phyloP scores from a whole-genome alignment of 495 filamentous ascomycete species.

The Aspergillus ellipticus region DNA sequence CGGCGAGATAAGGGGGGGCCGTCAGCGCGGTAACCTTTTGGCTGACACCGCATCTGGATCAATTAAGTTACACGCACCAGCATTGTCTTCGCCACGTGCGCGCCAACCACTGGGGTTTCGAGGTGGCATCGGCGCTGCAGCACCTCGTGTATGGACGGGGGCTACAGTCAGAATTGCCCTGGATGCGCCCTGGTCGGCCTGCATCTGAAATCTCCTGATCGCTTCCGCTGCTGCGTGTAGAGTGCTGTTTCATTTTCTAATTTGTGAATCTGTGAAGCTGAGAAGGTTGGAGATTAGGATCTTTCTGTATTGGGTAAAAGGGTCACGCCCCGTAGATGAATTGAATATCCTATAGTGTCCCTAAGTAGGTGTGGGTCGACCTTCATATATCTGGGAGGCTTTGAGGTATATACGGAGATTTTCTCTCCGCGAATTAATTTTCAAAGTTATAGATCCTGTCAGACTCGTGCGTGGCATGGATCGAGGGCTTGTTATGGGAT shows the following conservation, averaged over 20 bases:
- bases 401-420: too few species aligned
- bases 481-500: background rate
- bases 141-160: background rate
- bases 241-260: background rate
- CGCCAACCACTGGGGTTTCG: background rate
- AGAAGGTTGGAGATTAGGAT: too few species aligned
- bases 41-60: conserved; percentile 10
- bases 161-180: background rate
- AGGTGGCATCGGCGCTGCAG: background rate
- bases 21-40: background rate
- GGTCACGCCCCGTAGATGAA: too few species aligned
- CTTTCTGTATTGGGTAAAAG: too few species aligned
- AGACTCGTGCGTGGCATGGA: background rate
- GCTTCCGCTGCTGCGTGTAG: background rate
- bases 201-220: background rate
- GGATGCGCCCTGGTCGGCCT: background rate
- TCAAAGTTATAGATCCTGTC: background rate
- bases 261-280: too few species aligned
- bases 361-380: too few species aligned
- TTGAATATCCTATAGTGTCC: too few species aligned
- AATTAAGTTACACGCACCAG: conserved; percentile 14
- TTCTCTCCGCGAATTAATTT: background rate
- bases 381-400: too few species aligned
- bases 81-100: conserved; percentile 10
- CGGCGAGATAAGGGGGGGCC: background rate